Base-by-base conservation (phyloP, 331 rosid genomes). In the Quercus tomentella region DNA sequence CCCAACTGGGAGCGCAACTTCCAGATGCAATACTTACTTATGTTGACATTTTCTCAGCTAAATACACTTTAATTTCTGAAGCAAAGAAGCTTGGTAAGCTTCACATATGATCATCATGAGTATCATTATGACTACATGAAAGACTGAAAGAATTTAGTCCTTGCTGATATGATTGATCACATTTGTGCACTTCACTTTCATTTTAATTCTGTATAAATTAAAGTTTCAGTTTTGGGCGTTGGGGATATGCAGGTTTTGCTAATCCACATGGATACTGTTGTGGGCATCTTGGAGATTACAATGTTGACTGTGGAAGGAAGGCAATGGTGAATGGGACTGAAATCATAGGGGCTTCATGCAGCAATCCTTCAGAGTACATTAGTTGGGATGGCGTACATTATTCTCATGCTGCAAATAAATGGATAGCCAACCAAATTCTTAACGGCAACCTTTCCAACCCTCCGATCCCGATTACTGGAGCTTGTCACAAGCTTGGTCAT, bases 361-460 rank as follows among this genome's bases (percentile, higher is more conserved):
- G 76, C 52, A 75, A 78, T 35, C 76, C 71, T 56, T 78, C 51
- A 18, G 76, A 41, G 8, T 57, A 70, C 52, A 70, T 70, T 70
- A 70, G 70, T 70, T 78, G 82, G 82, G 82, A 80, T 80, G 41
- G 45, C 6, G 33, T 63, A 55, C 83, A 73, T 80, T 80, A 80
- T 80, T 61, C 78, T 80, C 78, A 80, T 28, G 78, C 79, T 33
- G 83, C 78, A 51, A 80, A 80, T 33, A 62, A 11, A 63, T 73
- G 67, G 79, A 33, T 73, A 61, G 78, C 79, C 56, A 22, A 28
- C 49, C 78, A 22, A 52, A 80, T 73, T 80, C 66, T 73, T 52
- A 62, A 33, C 21, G 79, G 83, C 66, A 62, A 52, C 26, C 74
- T 73, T 41, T 80, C 83, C 2, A 78, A 80, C 26, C 83, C 75